Evolutionary conservation across 2,329 filamentous ascomycete species (phyloP).

Genomic region (Neofusicoccum kwambonambiense): DNA sequence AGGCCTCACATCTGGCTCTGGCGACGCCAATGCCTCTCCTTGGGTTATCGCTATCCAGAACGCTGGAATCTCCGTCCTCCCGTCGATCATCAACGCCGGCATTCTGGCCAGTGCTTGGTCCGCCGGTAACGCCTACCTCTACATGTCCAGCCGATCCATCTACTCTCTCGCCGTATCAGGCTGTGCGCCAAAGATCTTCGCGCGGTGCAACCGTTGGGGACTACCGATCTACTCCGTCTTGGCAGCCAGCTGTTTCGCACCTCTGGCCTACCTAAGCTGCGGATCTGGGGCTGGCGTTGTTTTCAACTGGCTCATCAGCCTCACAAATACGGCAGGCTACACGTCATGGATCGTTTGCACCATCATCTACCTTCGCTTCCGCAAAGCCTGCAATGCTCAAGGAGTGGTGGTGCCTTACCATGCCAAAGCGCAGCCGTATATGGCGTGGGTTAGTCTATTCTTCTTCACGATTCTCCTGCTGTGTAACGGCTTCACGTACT

Average conservation of each 20-base stretch:
- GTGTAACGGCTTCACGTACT: background rate
- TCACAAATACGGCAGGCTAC: background rate
- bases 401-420: slow-evolving; percentile 31
- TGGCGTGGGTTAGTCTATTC: background rate
- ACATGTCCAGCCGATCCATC: background rate
- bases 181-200: background rate
- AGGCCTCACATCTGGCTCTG: slow-evolving; percentile 42
- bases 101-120: background rate
- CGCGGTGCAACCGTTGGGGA: background rate
- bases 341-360: background rate
- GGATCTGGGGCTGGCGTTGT: background rate
- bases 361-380: slow-evolving; percentile 40
- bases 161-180: background rate
- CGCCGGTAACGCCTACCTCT: background rate
- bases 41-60: slow-evolving; percentile 53
- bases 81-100: background rate
- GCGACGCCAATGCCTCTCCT: slow-evolving; percentile 55
- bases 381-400: slow-evolving; percentile 47
- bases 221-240: background rate
- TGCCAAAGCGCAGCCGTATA: background rate
- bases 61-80: slow-evolving; percentile 37
- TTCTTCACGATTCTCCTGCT: background rate
- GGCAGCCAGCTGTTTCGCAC: slow-evolving; percentile 17
- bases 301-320: slow-evolving; percentile 5
- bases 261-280: background rate